These are phyloP conservation scores for Colletotrichum scovillei DNA, from an alignment of 2,329 filamentous ascomycete species.

Conservation along the genomic window DNA sequence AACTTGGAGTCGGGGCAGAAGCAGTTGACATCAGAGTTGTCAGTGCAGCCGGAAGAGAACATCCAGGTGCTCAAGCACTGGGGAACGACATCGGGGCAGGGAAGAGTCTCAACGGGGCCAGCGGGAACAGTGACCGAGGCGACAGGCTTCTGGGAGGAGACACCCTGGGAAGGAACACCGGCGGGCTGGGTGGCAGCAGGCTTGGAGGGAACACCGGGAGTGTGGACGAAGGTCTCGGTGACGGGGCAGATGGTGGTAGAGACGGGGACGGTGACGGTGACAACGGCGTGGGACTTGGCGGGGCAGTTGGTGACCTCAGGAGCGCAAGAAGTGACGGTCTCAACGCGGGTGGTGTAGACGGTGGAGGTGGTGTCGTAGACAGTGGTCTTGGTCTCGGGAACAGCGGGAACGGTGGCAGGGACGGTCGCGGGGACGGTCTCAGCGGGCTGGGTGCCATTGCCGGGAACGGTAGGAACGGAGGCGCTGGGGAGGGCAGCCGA, in stretches of 20 bases:
- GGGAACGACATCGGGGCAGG: slow-evolving; percentile 80
- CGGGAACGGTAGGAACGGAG: slow-evolving; percentile 3
- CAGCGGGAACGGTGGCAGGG: slow-evolving; percentile 35
- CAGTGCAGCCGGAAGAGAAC: slow-evolving; percentile 73
- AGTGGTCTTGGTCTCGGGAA: slow-evolving; percentile 36
- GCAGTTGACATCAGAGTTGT: slow-evolving; percentile 86
- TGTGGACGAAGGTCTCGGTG: slow-evolving; percentile 63
- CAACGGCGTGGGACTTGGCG: slow-evolving; percentile 50
- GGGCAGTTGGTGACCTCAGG: slow-evolving; percentile 63
- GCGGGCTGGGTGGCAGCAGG: not conserved
- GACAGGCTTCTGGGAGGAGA: slow-evolving; percentile 36
- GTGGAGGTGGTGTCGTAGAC: slow-evolving; percentile 60
- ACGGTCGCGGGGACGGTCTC: slow-evolving; percentile 36
- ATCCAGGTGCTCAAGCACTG: slow-evolving; percentile 95
- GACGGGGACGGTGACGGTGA: slow-evolving; percentile 65
- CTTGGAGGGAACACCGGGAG: slow-evolving; percentile 41
- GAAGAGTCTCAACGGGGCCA: slow-evolving; percentile 56
- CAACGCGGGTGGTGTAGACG: slow-evolving; percentile 60
- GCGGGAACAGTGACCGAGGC: slow-evolving; percentile 40
- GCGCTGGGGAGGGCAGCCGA: slow-evolving; percentile 19
- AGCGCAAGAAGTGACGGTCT: slow-evolving; percentile 63
- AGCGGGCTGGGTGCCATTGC: slow-evolving; percentile 29
- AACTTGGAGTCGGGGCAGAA: slow-evolving; percentile 86
- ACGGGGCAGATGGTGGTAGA: slow-evolving; percentile 72
- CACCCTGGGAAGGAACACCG: slow-evolving; percentile 28